Evolutionary conservation across 805 yeast genomes (phyloP).

Genomic region (Yamadazyma phyllophila): DNA sequence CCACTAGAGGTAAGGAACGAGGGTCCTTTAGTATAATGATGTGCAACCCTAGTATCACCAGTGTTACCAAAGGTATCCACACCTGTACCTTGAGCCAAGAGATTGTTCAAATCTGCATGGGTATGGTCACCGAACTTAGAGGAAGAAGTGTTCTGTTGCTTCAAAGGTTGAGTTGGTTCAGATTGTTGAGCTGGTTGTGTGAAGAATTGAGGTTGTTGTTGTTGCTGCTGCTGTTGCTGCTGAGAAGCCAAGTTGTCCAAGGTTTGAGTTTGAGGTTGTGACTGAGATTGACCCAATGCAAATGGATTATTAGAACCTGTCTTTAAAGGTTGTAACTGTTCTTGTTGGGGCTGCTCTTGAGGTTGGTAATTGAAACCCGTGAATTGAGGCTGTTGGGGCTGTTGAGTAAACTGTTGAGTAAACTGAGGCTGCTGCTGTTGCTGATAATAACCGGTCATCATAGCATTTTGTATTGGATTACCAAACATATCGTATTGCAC

Average conservation of each 20-base stretch:
- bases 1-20: slow-evolving; percentile 86
- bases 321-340: slow-evolving; percentile 50
- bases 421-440: slow-evolving; percentile 37
- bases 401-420: slow-evolving; percentile 25
- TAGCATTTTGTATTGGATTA: slow-evolving; percentile 56
- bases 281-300: slow-evolving; percentile 40
- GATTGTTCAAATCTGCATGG: slow-evolving; percentile 65
- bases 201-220: slow-evolving; percentile 27
- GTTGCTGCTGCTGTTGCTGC: slow-evolving; percentile 21
- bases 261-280: slow-evolving; percentile 22
- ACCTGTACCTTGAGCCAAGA: slow-evolving; percentile 85
- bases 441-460: slow-evolving; percentile 53
- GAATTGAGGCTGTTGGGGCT: slow-evolving; percentile 26
- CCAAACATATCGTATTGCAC: slow-evolving; percentile 65
- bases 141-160: slow-evolving; percentile 28
- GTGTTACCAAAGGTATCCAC: slow-evolving; percentile 91
- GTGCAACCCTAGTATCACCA: slow-evolving; percentile 82
- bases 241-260: slow-evolving; percentile 19
- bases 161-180: slow-evolving; percentile 28
- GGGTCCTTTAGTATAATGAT: slow-evolving; percentile 83
- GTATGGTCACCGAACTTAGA: slow-evolving; percentile 43
- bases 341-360: slow-evolving; percentile 27
- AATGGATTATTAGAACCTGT: slow-evolving; percentile 82
- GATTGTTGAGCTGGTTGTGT: slow-evolving; percentile 19
- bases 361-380: slow-evolving; percentile 30